These are phyloP conservation scores for Hypoxylon trugodes DNA, from an alignment of 495 filamentous ascomycete species.

Conservation along the genomic window DNA sequence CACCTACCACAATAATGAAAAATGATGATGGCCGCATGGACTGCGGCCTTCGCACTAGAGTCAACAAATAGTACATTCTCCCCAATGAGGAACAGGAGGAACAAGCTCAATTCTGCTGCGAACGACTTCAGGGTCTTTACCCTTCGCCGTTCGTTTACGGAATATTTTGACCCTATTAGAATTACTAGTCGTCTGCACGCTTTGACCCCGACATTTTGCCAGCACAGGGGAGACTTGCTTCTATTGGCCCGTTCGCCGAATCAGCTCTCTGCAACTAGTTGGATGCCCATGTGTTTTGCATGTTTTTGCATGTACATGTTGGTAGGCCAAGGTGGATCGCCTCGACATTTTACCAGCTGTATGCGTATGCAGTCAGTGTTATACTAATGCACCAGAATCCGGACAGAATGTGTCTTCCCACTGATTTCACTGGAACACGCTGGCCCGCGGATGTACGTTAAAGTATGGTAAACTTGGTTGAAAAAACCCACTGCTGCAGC, in stretches of 20 bases:
- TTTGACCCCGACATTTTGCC: conserved; percentile 33
- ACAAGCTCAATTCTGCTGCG: conserved; percentile 11
- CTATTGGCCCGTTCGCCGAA: conserved; percentile 32
- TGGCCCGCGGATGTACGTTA: conserved; percentile 32
- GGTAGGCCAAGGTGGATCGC: conserved; percentile 30
- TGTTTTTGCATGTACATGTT: conserved; percentile 39
- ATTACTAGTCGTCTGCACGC: conserved; percentile 34
- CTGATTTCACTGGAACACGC: conserved; percentile 32
- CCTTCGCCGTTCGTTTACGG: conserved; percentile 22
- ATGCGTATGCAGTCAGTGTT: conserved; percentile 33
- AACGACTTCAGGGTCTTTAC: conserved; percentile 9
- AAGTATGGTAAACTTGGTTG: conserved; percentile 22
- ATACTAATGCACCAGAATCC: conserved; percentile 26
- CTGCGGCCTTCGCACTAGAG: conserved; percentile 28
- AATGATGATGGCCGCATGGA: conserved; percentile 32
- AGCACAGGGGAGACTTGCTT: conserved; percentile 18
- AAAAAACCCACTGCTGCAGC: conserved; percentile 13
- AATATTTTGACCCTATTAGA: conserved; percentile 31
- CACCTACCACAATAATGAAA: conserved; percentile 6
- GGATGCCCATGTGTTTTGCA: conserved; percentile 43
- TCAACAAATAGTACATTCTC: conserved; percentile 22
- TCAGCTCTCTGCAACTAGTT: conserved; percentile 40
- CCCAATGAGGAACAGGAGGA: conserved; percentile 27
- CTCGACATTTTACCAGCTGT: conserved; percentile 34
- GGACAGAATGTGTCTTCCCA: conserved; percentile 20